Evolutionary conservation across 257 asterid species (phyloP).

Genomic region (Striga asiatica): DNA sequence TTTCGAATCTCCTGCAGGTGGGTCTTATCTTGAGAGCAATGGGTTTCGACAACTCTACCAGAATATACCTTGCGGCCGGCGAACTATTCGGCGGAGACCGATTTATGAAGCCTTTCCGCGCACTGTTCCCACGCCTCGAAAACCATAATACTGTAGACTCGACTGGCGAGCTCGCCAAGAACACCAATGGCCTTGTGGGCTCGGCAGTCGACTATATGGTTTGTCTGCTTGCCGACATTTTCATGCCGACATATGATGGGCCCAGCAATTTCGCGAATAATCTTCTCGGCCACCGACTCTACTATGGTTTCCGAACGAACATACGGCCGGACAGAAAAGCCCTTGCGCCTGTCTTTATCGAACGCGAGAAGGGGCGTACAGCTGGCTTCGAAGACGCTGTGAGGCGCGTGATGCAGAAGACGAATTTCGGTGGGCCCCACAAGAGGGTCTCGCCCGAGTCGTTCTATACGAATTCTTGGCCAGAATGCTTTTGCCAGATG

Average conservation of each 20-base stretch:
- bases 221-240: conserved; percentile 83
- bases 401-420: conserved; percentile 55
- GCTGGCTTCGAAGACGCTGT: conserved; percentile 65
- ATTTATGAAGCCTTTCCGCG: conserved; percentile 72
- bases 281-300: conserved; percentile 95
- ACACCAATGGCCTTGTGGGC: conserved; percentile 60
- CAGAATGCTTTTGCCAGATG: conserved; percentile 87
- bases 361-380: conserved; percentile 61
- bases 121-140: conserved; percentile 80
- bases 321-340: conserved; percentile 80
- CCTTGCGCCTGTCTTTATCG: conserved; percentile 73
- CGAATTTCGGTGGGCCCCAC: conserved; percentile 93
- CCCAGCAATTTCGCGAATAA: conserved; percentile 96
- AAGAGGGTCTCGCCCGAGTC: conserved; percentile 79
- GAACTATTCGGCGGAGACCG: conserved; percentile 91
- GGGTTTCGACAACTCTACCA: conserved; percentile 83
- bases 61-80: conserved; percentile 94
- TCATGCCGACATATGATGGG: conserved; percentile 98
- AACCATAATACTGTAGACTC: conserved; percentile 67
- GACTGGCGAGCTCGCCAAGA: conserved; percentile 39
- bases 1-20: conserved; percentile 41
- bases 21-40: conserved; percentile 73
- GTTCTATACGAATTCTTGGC: conserved; percentile 90
- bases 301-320: conserved; percentile 88
- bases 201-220: conserved; percentile 99